Evolutionary conservation across 306 rosid genomes (phyloP), one percentile per base, ranked within the genome.

Genomic region (Vigna trinervia): DNA sequence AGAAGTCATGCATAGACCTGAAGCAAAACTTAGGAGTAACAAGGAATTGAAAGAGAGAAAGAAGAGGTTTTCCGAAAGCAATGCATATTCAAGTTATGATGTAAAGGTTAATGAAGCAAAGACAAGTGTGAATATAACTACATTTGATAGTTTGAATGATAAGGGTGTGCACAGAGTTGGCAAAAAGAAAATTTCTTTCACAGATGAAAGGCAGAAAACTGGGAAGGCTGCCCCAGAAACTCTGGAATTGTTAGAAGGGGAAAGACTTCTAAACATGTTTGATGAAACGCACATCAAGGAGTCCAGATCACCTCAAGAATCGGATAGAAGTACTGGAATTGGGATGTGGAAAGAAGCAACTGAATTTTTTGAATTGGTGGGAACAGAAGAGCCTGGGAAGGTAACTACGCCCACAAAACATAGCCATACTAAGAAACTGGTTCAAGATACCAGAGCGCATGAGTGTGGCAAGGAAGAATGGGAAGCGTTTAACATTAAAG

Each of bases 311-410:
- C 82, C 87, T 26, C 89, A 84, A 57, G 89, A 83, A 79, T 88
- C 87, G 23, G 85, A 76, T 53, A 82, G 81, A 56, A 81, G 86
- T 73, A 85, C 75, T 77, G 84, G 78, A 71, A 83, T 83, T 73
- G 88, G 87, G 52, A 85, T 81, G 78, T 89, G 92, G 97, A 91
- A 88, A 83, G 97, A 90, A 82, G 99, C 79, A 80, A 82, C 89
- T 13, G 90, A 87, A 14, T 89, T 88, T 89, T 88, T 92, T 77
- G 97, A 92, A 83, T 85, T 95, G 91, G 91, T 82, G 52, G 89
- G 97, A 85, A 45, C 87, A 66, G 90, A 89, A 77, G 88, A 88
- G 46, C 71, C 92, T 54, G 84, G 60, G 39, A 83, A 77, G 79
- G 84, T 73, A 81, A 65, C 78, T 83, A 91, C 68, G 69, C 85